A percentile compares a stretch with the other conserved stretches of the same genome.
Conservation (phyloP, 768 basidiomycete species). For the Lepiota brunneoincarnata region DNA sequence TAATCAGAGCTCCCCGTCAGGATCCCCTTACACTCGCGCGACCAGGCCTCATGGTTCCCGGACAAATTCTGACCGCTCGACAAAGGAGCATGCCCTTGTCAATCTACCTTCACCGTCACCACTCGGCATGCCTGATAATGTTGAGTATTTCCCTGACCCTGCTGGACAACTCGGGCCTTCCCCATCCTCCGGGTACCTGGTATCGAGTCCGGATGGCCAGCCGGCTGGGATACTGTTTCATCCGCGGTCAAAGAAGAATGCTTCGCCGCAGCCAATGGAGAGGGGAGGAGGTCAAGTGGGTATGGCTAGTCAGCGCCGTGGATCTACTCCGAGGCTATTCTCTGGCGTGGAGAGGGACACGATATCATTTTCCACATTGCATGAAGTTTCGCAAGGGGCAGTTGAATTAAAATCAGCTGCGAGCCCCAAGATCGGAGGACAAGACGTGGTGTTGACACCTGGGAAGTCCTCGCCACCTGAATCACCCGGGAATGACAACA, state of each 20-base stretch:
- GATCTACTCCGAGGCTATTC: constrained; percentile 24
- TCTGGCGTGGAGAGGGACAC: constrained; percentile 19
- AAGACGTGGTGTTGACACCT: constrained; percentile 4
- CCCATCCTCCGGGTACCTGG: constrained; percentile 82
- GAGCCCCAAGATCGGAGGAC: neutral
- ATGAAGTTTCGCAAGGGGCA: constrained; percentile 19
- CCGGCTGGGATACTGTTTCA: constrained; percentile 97
- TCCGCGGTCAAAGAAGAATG: constrained; percentile 49
- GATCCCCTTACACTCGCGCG: constrained; percentile 25
- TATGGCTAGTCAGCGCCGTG: constrained; percentile 22
- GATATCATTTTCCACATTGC: constrained; percentile 31
- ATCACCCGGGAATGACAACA: constrained; percentile 11
- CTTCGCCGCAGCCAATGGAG: constrained; percentile 39
- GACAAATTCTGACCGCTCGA: constrained; percentile 59
- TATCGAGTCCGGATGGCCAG: constrained; percentile 91
- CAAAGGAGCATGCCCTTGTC: constrained; percentile 35
- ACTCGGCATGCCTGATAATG: constrained; percentile 62
- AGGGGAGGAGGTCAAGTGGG: constrained; percentile 37
- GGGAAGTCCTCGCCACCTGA: constrained; percentile 3
- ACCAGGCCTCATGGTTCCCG: constrained; percentile 51
- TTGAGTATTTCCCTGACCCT: constrained; percentile 75
- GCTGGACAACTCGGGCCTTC: constrained; percentile 72
- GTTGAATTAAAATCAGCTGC: constrained; percentile 4
- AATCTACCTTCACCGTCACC: constrained; percentile 63
- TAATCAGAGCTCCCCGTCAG: neutral